Base-by-base conservation (phyloP, 305 asterid species). In the Solanum hybrid region DNA sequence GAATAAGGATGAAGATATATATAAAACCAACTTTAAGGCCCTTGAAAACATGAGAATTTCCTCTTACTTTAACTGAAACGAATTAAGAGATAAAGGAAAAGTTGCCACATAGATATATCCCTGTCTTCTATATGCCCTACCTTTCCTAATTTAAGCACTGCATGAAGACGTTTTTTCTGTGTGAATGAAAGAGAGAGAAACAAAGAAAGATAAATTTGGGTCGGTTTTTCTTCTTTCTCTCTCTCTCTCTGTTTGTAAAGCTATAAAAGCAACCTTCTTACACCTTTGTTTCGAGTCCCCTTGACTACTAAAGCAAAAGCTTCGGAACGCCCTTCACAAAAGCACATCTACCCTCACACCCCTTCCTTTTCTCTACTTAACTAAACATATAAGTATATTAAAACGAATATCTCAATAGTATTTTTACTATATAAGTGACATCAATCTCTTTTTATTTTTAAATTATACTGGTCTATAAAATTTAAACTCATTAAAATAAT, bases 301-400 rank as follows among this genome's bases (percentile, higher is more conserved):
- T 94, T 95, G 95, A 95, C 97, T 90, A 94, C 88, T 89, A 96
- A 96, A 96, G 96, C 94, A 92, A 95, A 96, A 92, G 94, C 89
- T 86, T 87, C 34, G 86, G 88, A 94, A 88, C 91, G 71, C 79
- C 92, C 93, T 90, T 45, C 88, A 56, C 92, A 88, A 88, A 90
- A 60, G 88, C 89, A 77, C 35, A 86, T 87, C 73, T 71, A 15
- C 27, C 71, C 26, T 60, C 71, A 60, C 71, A 60, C 26, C 10
- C 69, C 71, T 24, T 17, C 88, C 7, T 85, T 56, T 72, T 31
- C 6, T 84, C 2, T 76, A n/a, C 85, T 78, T 37, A 42, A 78
- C 60, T 78, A n/a, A 3, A 37, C 9, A 22, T 10, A 36, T n/a
- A n/a, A n/a, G n/a, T 51, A 60, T 60, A 60, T 79, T 37, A 6